Conservation (phyloP, 345 rosid genomes). For the Sisymbrium altissimum region DNA sequence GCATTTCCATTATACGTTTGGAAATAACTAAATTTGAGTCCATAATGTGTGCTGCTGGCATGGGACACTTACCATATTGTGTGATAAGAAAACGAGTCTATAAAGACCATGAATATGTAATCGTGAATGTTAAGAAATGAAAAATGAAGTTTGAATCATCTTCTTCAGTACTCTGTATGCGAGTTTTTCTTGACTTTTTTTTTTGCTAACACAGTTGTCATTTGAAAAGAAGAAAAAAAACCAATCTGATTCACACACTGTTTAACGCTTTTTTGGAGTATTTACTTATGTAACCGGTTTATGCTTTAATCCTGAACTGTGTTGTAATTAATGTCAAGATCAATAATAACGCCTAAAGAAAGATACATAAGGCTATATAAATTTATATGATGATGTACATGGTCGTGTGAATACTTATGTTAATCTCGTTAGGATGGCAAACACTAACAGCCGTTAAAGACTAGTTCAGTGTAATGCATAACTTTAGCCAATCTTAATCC, state of each 20-base stretch:
- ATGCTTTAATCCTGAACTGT: background rate
- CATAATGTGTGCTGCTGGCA: background rate
- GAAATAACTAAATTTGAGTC: background rate
- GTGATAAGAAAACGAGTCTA: background rate
- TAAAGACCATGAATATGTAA: background rate
- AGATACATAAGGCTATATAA: background rate
- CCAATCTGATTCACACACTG: background rate
- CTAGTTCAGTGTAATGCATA: background rate
- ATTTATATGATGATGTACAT: too few species aligned
- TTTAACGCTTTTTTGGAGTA: too few species aligned
- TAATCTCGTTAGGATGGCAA: too few species aligned
- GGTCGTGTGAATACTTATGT: too few species aligned
- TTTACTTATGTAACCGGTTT: too few species aligned
- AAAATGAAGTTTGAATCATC: background rate
- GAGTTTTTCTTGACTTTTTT: background rate
- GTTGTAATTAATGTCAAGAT: background rate
- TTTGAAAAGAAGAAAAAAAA: too few species aligned
- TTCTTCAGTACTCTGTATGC: background rate
- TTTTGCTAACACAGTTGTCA: background rate
- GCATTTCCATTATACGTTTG: background rate
- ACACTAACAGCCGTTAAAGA: too few species aligned
- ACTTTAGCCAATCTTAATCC: background rate
- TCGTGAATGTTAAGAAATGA: background rate
- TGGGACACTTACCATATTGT: background rate
- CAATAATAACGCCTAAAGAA: background rate